Evolutionary conservation across 31 red algal genomes (phyloP), one percentile per base, ranked within the genome.

Genomic region (Endocladia muricata): DNA sequence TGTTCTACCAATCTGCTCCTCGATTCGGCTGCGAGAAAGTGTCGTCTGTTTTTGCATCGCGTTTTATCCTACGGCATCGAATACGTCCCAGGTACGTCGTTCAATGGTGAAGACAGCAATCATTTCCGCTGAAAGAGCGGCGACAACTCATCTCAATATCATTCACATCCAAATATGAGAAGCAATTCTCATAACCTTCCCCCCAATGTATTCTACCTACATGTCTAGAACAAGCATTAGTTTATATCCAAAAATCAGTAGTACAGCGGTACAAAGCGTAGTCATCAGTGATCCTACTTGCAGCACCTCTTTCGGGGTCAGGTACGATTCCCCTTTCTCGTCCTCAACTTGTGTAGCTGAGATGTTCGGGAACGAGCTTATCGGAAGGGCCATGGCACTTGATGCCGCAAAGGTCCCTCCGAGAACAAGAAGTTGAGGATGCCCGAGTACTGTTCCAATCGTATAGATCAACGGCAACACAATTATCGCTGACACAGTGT

Each of bases 401-500:
- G 91, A 94, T 19, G 91, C 93, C 4, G 95, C 95, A 41, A 98
- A 77, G 11, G 85, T 88, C 29, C 91, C 91, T 28, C 79, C 91
- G 56, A 98, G 62, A 21, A 98, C 95, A 57, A 98, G 61, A 33
- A 98, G 41, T 37, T 89, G 78, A 5, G 91, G 87, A 38, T 94
- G 95, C 2, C 95, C 91, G 23, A 98, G 30, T 6, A 37, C 40
- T 37, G 74, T 80, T 25, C 95, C 95, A 43, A 98, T 77, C 54
- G 91, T 83, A 23, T 86, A 81, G 39, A 98, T 61, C 34, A 98
- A 41, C 5, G 95, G 95, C 28, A 93, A 76, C 1, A 98, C 71
- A 29, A 98, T 90, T 32, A 98, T 91, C 21, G 90, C 86, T 35
- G 88, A 89, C 2, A 98, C 95, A 54, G 95, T 98, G 41, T 98